Conservation (phyloP, 495 filamentous ascomycete genomes). For the Evernia prunastri region DNA sequence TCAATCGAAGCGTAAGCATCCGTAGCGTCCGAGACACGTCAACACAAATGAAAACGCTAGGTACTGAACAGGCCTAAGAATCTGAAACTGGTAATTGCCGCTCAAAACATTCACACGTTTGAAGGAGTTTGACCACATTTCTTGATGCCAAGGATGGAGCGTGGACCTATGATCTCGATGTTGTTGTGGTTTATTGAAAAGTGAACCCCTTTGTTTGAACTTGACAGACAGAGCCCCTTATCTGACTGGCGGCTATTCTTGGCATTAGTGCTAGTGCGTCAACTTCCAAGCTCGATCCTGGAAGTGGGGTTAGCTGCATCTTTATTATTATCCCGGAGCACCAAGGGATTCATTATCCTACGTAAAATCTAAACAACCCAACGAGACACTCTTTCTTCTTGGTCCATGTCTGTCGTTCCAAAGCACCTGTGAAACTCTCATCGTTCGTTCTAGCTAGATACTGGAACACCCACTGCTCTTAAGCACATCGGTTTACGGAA, state of each 20-base stretch:
- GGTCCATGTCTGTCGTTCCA: conserved; percentile 3
- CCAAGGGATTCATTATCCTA: too few relatives aligned
- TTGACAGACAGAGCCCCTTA: too few relatives aligned
- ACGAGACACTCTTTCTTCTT: conserved; percentile 1
- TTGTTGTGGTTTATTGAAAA: background rate
- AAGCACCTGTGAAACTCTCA: background rate
- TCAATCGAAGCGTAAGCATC: background rate
- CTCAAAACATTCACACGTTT: background rate
- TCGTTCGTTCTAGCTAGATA: conserved; percentile 1
- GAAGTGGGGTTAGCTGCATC: conserved; percentile 17
- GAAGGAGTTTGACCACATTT: background rate
- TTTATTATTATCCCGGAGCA: conserved; percentile 3
- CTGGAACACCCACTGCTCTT: conserved; percentile 3
- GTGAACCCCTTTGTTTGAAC: conserved; percentile 9
- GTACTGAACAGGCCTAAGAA: conserved; percentile 4
- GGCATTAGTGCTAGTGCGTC: background rate
- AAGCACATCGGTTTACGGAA: background rate
- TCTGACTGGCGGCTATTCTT: conserved; percentile 12
- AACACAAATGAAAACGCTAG: background rate
- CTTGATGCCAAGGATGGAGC: background rate
- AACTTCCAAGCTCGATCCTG: background rate
- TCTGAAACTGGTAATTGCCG: conserved; percentile 5
- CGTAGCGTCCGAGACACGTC: background rate
- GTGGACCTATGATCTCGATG: background rate
- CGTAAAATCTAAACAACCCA: too few relatives aligned